Conservation (phyloP, 768 basidiomycete species). For the Lactarius sp. region DNA sequence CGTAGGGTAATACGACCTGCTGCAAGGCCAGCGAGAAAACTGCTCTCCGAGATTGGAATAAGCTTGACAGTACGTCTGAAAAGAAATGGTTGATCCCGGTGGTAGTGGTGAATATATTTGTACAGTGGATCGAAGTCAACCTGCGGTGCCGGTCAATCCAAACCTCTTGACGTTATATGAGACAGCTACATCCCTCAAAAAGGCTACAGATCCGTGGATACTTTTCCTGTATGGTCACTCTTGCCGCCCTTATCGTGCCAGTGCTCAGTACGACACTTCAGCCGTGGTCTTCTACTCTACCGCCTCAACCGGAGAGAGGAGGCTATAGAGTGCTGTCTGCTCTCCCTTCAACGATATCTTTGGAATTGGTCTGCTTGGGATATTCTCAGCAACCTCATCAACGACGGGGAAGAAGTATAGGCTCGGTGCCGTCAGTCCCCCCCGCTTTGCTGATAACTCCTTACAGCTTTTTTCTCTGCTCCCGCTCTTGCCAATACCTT, state of each 20-base stretch:
- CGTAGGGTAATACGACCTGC: conserved; percentile 11
- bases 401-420: conserved; percentile 25
- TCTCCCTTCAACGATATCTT: conserved; percentile 40
- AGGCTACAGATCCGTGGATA: conserved; percentile 71
- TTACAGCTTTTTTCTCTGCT: conserved; percentile 42
- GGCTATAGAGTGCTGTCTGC: conserved; percentile 74
- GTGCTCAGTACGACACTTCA: conserved; percentile 32
- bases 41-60: conserved; percentile 81
- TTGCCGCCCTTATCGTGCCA: conserved; percentile 3
- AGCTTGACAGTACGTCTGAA: conserved; percentile 57
- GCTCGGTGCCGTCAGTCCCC: background rate
- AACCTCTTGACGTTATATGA: conserved; percentile 55
- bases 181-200: conserved; percentile 38
- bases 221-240: conserved; percentile 59
- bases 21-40: conserved; percentile 76
- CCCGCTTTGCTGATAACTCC: background rate
- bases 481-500: conserved; percentile 44
- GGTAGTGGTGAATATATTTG: background rate
- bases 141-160: conserved; percentile 59
- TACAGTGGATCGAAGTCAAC: conserved; percentile 67
- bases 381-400: conserved; percentile 24
- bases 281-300: conserved; percentile 79
- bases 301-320: conserved; percentile 76
- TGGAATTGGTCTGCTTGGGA: conserved; percentile 26
- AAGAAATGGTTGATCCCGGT: background rate